Percentiles rank a stretch among this genome's conserved stretches.
phyloP scores from a whole-genome alignment of 169 alveolate genomes.

The Haemoproteus tartakovskyi region DNA sequence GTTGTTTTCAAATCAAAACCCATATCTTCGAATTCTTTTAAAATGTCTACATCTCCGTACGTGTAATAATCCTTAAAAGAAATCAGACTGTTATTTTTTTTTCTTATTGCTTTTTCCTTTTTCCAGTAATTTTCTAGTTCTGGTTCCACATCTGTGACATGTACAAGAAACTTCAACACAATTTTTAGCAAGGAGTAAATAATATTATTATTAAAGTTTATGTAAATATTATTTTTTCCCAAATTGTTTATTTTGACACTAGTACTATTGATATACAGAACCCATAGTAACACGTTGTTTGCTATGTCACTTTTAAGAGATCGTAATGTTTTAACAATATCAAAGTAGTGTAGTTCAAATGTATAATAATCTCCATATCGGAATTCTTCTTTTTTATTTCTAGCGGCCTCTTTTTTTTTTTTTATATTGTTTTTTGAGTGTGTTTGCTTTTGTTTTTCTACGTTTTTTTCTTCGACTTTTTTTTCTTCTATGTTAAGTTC shows the following conservation, averaged over 20 bases:
- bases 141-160: constrained; percentile 37
- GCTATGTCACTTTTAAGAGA: constrained; percentile 63
- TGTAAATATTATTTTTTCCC: constrained; percentile 56
- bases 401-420: too few relatives aligned
- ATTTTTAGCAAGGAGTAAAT: constrained; percentile 34
- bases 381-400: neutral
- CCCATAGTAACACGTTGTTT: constrained; percentile 47
- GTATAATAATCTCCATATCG: constrained; percentile 21
- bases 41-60: constrained; percentile 23
- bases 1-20: constrained; percentile 55
- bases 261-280: constrained; percentile 54
- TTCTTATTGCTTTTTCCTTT: constrained; percentile 45
- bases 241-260: constrained; percentile 49
- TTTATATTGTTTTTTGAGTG: too few relatives aligned
- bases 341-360: constrained; percentile 39
- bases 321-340: constrained; percentile 33
- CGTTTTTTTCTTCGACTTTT: too few relatives aligned
- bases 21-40: constrained; percentile 29
- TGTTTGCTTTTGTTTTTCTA: too few relatives aligned
- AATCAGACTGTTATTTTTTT: too few relatives aligned
- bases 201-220: constrained; percentile 48
- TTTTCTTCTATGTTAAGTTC: too few relatives aligned
- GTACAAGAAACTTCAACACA: constrained; percentile 36
- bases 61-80: too few relatives aligned
- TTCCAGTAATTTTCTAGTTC: constrained; percentile 24